Percentiles rank a stretch among this genome's conserved stretches.
These are phyloP conservation scores for Leccinum boreale DNA, from an alignment of 768 basidiomycete species.

Conservation along the genomic window DNA sequence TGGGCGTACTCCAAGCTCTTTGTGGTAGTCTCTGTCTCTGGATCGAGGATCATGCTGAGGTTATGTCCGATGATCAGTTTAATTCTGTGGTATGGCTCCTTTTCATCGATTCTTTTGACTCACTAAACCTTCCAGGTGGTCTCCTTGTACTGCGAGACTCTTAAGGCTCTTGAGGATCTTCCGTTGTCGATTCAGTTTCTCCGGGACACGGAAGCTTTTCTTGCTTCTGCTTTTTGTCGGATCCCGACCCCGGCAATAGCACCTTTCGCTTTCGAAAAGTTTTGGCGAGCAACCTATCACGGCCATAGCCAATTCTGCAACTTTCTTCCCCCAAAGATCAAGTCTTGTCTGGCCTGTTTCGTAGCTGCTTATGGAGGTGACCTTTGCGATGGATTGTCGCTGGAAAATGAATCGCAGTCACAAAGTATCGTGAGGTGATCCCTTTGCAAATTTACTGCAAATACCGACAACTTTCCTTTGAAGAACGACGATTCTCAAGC, in stretches of 20 bases:
- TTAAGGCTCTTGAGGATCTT: conserved; percentile 37
- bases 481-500: conserved; percentile 9
- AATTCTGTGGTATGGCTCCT: conserved; percentile 42
- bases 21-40: conserved; percentile 44
- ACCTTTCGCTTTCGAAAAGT: conserved; percentile 50
- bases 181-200: conserved; percentile 43
- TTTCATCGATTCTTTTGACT: background rate
- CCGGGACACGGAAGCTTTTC: conserved; percentile 40
- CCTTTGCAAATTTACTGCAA: conserved; percentile 5
- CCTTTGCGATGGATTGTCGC: conserved; percentile 42
- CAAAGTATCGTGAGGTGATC: conserved; percentile 28
- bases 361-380: conserved; percentile 47
- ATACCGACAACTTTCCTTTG: conserved; percentile 16
- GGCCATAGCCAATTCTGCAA: conserved; percentile 34
- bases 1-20: conserved; percentile 36
- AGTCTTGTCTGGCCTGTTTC: conserved; percentile 44
- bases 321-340: conserved; percentile 42
- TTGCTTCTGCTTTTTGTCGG: conserved; percentile 49
- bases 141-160: conserved; percentile 43
- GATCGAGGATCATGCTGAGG: conserved; percentile 46
- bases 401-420: conserved; percentile 36
- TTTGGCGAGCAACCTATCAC: conserved; percentile 59
- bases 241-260: conserved; percentile 47
- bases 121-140: conserved; percentile 21
- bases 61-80: conserved; percentile 44